These are phyloP conservation scores for Teratosphaeria zuluensis DNA, from an alignment of 2,329 filamentous ascomycete species.

Conservation along the genomic window DNA sequence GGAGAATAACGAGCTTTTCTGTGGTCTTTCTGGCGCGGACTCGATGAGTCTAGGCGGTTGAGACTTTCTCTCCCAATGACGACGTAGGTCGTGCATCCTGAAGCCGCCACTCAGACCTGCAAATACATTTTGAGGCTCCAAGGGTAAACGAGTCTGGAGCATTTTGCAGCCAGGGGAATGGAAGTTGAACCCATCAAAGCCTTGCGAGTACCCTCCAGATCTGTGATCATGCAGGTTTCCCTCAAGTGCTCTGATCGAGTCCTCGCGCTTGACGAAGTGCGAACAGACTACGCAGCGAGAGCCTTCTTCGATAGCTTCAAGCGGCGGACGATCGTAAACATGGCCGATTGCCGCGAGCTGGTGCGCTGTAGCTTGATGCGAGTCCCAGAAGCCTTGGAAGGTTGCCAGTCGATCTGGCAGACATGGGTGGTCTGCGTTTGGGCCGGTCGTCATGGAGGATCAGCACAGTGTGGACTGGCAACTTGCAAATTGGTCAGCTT, in stretches of 20 bases:
- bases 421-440: not conserved
- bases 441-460: not conserved
- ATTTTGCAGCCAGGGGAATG: constrained; percentile 16
- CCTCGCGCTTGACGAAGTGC: constrained; percentile 16
- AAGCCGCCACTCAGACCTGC: constrained; percentile 3
- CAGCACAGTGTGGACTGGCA: not conserved
- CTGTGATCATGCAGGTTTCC: not conserved
- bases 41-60: not conserved
- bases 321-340: constrained; percentile 20
- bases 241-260: constrained; percentile 13
- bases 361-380: constrained; percentile 14
- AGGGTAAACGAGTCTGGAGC: constrained; percentile 18
- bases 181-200: constrained; percentile 10
- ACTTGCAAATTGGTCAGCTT: no score
- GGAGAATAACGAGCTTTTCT: constrained; percentile 27
- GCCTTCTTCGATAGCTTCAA: constrained; percentile 23
- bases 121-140: constrained; percentile 11
- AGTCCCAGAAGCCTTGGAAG: constrained; percentile 17
- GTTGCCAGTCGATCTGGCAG: constrained; percentile 10
- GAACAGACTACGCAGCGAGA: constrained; percentile 20
- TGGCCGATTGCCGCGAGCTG: constrained; percentile 24
- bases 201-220: not conserved
- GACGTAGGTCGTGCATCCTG: constrained; percentile 8
- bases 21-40: not conserved
- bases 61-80: constrained; percentile 5